Conservation (phyloP, 768 basidiomycete genomes). For the Termitomyces titanicus region DNA sequence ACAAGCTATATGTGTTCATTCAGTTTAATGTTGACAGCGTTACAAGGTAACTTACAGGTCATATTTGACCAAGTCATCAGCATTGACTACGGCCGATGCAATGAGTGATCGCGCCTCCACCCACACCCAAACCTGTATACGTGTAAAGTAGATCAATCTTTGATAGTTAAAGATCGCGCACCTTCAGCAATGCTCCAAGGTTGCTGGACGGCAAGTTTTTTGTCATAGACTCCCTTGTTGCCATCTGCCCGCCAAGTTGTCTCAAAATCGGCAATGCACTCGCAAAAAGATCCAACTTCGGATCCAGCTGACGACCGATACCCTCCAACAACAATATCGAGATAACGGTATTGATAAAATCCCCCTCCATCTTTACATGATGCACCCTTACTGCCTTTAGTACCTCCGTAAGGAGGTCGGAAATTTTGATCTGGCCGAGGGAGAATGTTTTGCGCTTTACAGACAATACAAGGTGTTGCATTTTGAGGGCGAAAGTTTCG, state of each 20-base stretch:
- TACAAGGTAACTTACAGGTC: conserved; percentile 62
- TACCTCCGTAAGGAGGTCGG: conserved; percentile 89
- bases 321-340: conserved; percentile 92
- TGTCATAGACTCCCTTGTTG: conserved; percentile 55
- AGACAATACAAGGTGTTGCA: conserved; percentile 91
- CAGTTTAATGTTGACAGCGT: neutral
- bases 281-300: conserved; percentile 90
- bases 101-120: conserved; percentile 89
- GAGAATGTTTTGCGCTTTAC: conserved; percentile 98
- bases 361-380: conserved; percentile 98
- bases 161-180: conserved; percentile 26
- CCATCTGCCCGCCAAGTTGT: conserved; percentile 90
- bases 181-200: conserved; percentile 86
- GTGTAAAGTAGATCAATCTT: neutral
- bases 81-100: conserved; percentile 69
- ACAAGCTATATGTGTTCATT: conserved; percentile 10
- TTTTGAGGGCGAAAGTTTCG: conserved; percentile 95
- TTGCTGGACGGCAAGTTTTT: conserved; percentile 64
- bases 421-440: conserved; percentile 94
- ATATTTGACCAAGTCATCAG: conserved; percentile 84
- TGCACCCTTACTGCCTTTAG: conserved; percentile 82
- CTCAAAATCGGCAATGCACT: conserved; percentile 91
- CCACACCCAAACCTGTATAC: conserved; percentile 80
- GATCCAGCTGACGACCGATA: conserved; percentile 92
- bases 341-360: conserved; percentile 98